Evolutionary conservation across 371 early-diverging fungal species (phyloP).

Genomic region (Syncephalis fuscata): DNA sequence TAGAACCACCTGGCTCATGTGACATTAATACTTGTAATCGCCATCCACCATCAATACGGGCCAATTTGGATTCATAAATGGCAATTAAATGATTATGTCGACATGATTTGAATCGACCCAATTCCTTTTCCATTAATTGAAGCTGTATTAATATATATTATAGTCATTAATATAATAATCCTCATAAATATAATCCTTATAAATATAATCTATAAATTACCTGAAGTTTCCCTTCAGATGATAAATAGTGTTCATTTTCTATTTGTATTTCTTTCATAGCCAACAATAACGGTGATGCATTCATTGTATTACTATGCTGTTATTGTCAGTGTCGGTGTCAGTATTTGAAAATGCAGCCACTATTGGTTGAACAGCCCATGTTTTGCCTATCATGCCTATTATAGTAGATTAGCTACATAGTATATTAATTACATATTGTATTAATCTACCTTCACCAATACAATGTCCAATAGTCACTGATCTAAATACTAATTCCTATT

Average conservation of each 20-base stretch:
- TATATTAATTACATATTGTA: neutral
- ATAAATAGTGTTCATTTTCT: conserved; percentile 13
- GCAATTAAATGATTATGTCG: conserved; percentile 31
- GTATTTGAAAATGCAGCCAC: conserved; percentile 19
- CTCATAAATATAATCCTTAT: too few relatives aligned
- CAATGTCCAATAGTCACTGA: conserved; percentile 21
- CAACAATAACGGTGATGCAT: neutral
- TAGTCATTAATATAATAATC: too few relatives aligned
- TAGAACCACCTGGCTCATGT: conserved; percentile 21
- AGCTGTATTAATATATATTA: conserved; percentile 6
- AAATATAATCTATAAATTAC: too few relatives aligned
- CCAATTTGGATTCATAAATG: conserved; percentile 33
- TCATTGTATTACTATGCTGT: neutral
- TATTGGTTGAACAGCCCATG: conserved; percentile 14
- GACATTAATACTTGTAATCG: conserved; percentile 33
- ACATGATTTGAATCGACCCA: conserved; percentile 30
- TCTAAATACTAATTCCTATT: conserved; percentile 16
- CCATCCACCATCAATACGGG: conserved; percentile 27
- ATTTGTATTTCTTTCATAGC: conserved; percentile 16
- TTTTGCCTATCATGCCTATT: conserved; percentile 8
- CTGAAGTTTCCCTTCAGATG: too few relatives aligned
- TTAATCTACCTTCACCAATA: conserved; percentile 11
- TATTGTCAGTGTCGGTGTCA: conserved; percentile 6
- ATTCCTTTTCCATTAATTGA: conserved; percentile 38
- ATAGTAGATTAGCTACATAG: neutral